Base-by-base conservation (phyloP, 176 grass and related monocot species). In the barley (Hordeum vulgare) region DNA sequence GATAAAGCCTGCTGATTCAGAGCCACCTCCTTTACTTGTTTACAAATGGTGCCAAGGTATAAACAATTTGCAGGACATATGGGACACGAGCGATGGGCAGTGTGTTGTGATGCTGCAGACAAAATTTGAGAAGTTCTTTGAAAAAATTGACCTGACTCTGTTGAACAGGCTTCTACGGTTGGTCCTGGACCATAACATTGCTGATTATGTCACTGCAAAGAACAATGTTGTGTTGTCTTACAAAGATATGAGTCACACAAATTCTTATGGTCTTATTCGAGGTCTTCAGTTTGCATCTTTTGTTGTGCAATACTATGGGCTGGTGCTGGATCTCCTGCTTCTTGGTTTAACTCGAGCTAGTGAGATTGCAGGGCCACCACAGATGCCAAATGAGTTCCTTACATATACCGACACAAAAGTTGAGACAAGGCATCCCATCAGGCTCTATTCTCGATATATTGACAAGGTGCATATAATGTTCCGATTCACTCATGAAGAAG, bases 221-320 rank as follows among this genome's bases (percentile, higher is more conserved):
- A 97, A 97, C 81, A 97, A 97, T 86, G 90, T 97, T 60, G 91
- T 97, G 57, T 89, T 97, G 60, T 97, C 94, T 67, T 97, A 97
- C 85, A 97, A 97, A 79, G 95, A 97, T 81, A 97, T 97, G 95
- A 97, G 95, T 34, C 95, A 97, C 45, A 97, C 95, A 81, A 97
- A 97, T 51, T 97, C 95, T 36, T 97, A 97, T 77, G 95, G 95
- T 65, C 95, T 97, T 76, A 93, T 97, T 86, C 90, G 95, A 35
- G 95, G 95, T 71, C 90, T 97, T 85, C 95, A 97, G 67, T 97
- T 97, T 93, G 95, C 95, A 86, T 97, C 95, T 11, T 97, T 97
- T 92, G 92, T 97, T 75, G 95, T 97, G 34, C 95, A 97, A 36
- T 97, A 97, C 62, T 94, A 97, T 73, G 95, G 95, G 12, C 86